A percentile compares a stretch with the other conserved stretches of the same genome.
phyloP scores from a whole-genome alignment of 768 basidiomycete species.

The Mycena alexandri region DNA sequence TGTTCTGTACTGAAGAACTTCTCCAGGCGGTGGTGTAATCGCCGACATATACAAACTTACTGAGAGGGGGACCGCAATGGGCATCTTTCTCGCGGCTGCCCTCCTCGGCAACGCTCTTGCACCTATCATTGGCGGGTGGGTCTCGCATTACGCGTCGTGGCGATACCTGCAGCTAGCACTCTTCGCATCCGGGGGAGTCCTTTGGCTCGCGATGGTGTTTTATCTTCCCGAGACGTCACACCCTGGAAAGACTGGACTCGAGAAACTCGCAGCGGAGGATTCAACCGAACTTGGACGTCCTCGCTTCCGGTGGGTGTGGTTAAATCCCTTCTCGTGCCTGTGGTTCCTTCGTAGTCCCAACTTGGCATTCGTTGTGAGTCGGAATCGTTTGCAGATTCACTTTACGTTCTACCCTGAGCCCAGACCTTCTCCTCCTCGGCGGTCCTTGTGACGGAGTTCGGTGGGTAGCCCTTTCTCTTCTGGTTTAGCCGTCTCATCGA shows the following conservation, averaged over 20 bases:
- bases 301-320: conserved; percentile 50
- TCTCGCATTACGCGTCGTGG: conserved; percentile 74
- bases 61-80: conserved; percentile 62
- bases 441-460: conserved; percentile 54
- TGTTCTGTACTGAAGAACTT: background rate
- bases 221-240: conserved; percentile 79
- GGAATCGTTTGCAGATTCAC: background rate
- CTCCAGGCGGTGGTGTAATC: conserved; percentile 60
- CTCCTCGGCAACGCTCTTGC: conserved; percentile 74
- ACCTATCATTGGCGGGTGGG: conserved; percentile 72
- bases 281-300: background rate
- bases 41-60: conserved; percentile 78
- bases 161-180: conserved; percentile 66
- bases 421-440: conserved; percentile 49
- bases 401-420: background rate
- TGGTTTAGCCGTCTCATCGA: conserved; percentile 14
- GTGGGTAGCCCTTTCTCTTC: conserved; percentile 44
- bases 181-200: conserved; percentile 54
- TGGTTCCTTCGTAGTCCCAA: conserved; percentile 70
- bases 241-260: conserved; percentile 68
- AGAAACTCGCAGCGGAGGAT: conserved; percentile 49
- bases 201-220: conserved; percentile 54
- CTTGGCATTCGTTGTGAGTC: conserved; percentile 64
- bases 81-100: conserved; percentile 56
- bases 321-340: conserved; percentile 72